phyloP scores from a whole-genome alignment of 192 early-diverging fungal species.

The Gorgonomyces haynaldii region DNA sequence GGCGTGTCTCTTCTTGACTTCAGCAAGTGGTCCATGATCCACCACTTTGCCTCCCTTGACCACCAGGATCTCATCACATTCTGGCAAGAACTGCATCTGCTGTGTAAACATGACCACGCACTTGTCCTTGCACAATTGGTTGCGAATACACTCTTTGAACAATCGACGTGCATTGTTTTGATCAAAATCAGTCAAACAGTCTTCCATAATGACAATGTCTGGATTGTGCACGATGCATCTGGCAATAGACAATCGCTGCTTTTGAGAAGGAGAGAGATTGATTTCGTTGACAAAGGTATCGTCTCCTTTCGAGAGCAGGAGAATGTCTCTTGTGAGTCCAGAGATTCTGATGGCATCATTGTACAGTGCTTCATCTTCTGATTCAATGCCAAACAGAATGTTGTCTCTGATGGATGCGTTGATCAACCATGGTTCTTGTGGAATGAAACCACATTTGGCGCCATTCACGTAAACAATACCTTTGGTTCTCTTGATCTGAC shows the following conservation, averaged over 20 bases:
- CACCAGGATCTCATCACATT: constrained; percentile 55
- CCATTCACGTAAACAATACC: constrained; percentile 37
- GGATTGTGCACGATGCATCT: constrained; percentile 50
- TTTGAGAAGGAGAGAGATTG: constrained; percentile 27
- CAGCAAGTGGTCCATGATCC: constrained; percentile 46
- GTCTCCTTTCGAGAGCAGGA: constrained; percentile 36
- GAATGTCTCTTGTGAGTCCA: constrained; percentile 56
- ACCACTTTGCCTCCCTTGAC: constrained; percentile 49
- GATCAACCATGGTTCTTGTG: constrained; percentile 61
- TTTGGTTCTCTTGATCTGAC: constrained; percentile 40
- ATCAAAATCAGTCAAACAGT: constrained; percentile 40
- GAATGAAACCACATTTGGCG: constrained; percentile 37
- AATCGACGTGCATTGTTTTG: constrained; percentile 20
- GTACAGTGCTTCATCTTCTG: constrained; percentile 50
- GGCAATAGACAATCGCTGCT: constrained; percentile 29
- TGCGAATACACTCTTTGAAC: constrained; percentile 29
- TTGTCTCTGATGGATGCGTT: constrained; percentile 66
- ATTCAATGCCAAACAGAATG: constrained; percentile 62
- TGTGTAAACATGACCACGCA: constrained; percentile 59
- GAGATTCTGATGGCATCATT: constrained; percentile 52
- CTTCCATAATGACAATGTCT: constrained; percentile 63
- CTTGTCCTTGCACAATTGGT: constrained; percentile 30
- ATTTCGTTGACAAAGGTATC: constrained; percentile 24
- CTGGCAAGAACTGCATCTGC: constrained; percentile 37
- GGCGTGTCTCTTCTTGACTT: constrained; percentile 51